phyloP scores from a whole-genome alignment of 257 asterid genomes.

The Cinchona pubescens region DNA sequence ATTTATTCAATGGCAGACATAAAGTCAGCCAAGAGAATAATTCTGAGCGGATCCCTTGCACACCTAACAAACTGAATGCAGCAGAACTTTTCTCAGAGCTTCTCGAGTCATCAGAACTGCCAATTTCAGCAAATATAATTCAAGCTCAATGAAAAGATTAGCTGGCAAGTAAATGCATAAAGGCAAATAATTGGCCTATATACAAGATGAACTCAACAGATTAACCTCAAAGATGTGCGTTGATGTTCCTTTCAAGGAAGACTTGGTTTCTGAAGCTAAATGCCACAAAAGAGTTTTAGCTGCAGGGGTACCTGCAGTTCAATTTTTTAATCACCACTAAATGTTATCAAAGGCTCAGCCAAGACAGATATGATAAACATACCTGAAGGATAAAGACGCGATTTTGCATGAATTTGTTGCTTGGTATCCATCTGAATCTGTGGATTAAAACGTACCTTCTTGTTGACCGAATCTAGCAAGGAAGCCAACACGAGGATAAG shows the following conservation, averaged over 20 bases:
- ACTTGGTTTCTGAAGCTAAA: slow-evolving; percentile 88
- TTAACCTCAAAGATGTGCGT: slow-evolving; percentile 60
- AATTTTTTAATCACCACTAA: slow-evolving; percentile 6
- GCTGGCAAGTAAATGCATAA: not conserved
- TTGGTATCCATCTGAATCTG: slow-evolving; percentile 52
- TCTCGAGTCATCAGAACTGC: slow-evolving; percentile 63
- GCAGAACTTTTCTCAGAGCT: slow-evolving; percentile 35
- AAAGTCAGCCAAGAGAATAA: slow-evolving; percentile 1
- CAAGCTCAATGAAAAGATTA: slow-evolving; percentile 7
- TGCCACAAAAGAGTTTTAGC: slow-evolving; percentile 95
- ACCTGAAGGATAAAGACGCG: slow-evolving; percentile 70
- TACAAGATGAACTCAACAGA: slow-evolving; percentile 20
- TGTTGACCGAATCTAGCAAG: slow-evolving; percentile 62
- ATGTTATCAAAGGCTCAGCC: slow-evolving; percentile 2
- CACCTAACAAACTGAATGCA: slow-evolving; percentile 52
- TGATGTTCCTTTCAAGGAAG: slow-evolving; percentile 73
- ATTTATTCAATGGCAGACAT: not conserved
- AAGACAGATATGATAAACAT: not conserved
- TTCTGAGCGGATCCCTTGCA: slow-evolving; percentile 13
- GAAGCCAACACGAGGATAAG: slow-evolving; percentile 12
- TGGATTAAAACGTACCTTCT: slow-evolving; percentile 90
- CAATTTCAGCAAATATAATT: slow-evolving; percentile 27
- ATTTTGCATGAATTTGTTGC: slow-evolving; percentile 51
- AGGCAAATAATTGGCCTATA: not conserved
- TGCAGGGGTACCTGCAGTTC: slow-evolving; percentile 59